Base-by-base conservation (phyloP, 305 asterid genomes). In the Fraxinus albicans region DNA sequence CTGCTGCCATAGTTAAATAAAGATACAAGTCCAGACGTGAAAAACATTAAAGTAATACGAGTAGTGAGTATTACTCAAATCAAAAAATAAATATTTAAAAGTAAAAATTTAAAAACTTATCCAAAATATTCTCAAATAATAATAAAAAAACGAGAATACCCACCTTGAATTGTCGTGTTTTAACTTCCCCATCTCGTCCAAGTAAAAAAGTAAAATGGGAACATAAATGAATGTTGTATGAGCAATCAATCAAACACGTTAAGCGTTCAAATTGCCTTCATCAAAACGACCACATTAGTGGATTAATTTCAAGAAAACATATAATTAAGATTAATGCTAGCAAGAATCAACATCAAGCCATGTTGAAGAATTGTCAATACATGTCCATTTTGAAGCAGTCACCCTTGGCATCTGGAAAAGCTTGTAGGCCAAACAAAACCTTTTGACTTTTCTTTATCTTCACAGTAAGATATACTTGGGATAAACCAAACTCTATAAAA, bases 361-460 rank as follows among this genome's bases (percentile, higher is more conserved):
- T 53, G 6, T 9, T 9, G 34, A 25, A 21, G 34, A 23, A 63
- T 63, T 63, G 33, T 9, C 73, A 63, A 23, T 23, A 3, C 73
- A 25, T 23, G 34, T 67, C 8, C 19, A 67, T 3, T 10, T 10
- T 25, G 35, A 67, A 25, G 36, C 35, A 67, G n/a, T 25, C 19
- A 67, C 35, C 17, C 73, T 23, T 60, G 70, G 31, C 31, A 60
- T 60, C 31, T 70, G 76, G 76, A 70, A 15, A 70, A 31, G 76
- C 42, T 29, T 31, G 38, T 70, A 70, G 76, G 42, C 15, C 10
- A 70, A 70, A 15, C 76, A 70, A 70, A 70, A 70, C 42, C 31
- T 70, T 29, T 70, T 31, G 76, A 70, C 23, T 69, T 70, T 70
- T 70, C 76, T 70, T 70, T 70, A 29, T 70, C 76, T 70, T 29